These are phyloP conservation scores for Chytridiales sp. DNA, from an alignment of 371 early-diverging fungal genomes.

Conservation along the genomic window DNA sequence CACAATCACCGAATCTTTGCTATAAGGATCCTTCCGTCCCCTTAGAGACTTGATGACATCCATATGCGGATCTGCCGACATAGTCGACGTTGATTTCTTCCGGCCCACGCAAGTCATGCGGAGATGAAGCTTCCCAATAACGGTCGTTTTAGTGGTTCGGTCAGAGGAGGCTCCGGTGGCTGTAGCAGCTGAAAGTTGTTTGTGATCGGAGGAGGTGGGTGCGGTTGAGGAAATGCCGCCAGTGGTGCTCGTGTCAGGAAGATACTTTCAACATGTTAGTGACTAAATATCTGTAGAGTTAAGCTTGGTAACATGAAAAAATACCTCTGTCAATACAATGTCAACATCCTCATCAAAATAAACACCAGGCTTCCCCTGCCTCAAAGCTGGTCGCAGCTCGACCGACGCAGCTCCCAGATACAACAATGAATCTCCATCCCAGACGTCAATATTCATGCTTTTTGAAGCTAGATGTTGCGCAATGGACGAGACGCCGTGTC, in stretches of 20 bases:
- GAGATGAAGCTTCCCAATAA: slow-evolving; percentile 31
- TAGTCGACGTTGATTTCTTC: not conserved
- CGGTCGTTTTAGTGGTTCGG: slow-evolving; percentile 2
- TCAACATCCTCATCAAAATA: slow-evolving; percentile 43
- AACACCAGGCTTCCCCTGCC: slow-evolving; percentile 38
- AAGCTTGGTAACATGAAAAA: not conserved
- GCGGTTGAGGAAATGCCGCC: slow-evolving; percentile 7
- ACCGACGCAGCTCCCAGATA: slow-evolving; percentile 35
- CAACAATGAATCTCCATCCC: slow-evolving; percentile 47
- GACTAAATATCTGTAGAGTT: not conserved
- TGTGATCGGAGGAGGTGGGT: slow-evolving; percentile 2
- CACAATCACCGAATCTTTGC: slow-evolving; percentile 22
- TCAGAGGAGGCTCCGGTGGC: slow-evolving; percentile 3
- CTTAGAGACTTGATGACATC: slow-evolving; percentile 1
- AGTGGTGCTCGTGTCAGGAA: too few relatives aligned
- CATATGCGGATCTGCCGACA: not conserved
- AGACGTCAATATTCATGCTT: slow-evolving; percentile 37
- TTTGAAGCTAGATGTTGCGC: slow-evolving; percentile 30
- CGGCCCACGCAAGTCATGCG: slow-evolving; percentile 29
- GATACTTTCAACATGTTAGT: too few relatives aligned
- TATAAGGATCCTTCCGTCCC: slow-evolving; percentile 4
- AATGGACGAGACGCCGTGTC: slow-evolving; percentile 21
- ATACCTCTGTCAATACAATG: slow-evolving; percentile 31
- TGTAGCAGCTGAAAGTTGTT: slow-evolving; percentile 14
- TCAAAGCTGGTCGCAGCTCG: slow-evolving; percentile 26